These are phyloP conservation scores for Malassezia globosa DNA, from an alignment of 1,284 basidiomycete genomes.

Conservation along the genomic window DNA sequence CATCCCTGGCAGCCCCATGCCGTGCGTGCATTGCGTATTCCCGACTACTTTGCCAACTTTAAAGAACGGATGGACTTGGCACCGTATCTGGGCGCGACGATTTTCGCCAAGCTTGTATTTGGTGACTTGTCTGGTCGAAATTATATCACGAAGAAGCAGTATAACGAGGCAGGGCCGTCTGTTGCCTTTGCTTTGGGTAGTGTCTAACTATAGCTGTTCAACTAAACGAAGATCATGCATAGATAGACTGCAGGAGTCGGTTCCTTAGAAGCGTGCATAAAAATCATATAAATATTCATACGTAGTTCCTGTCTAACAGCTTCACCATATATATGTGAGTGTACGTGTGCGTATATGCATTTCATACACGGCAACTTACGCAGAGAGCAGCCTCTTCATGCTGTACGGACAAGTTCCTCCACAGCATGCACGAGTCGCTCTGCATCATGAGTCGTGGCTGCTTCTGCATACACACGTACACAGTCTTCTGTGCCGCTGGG, in stretches of 20 bases:
- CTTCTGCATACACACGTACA: slow-evolving; percentile 94
- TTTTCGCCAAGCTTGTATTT: slow-evolving; percentile 44
- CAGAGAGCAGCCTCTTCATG: too few species aligned
- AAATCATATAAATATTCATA: too few species aligned
- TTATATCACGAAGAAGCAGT: slow-evolving; percentile 39
- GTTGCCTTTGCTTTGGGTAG: slow-evolving; percentile 19
- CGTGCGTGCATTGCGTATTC: slow-evolving; percentile 35
- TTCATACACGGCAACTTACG: neutral
- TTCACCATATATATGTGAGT: too few species aligned
- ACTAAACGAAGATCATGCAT: neutral
- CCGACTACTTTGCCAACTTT: slow-evolving; percentile 45
- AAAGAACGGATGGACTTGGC: slow-evolving; percentile 44
- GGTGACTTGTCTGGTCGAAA: slow-evolving; percentile 33
- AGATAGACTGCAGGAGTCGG: neutral
- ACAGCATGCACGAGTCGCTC: slow-evolving; percentile 50
- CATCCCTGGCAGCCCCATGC: slow-evolving; percentile 34
- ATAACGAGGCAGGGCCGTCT: slow-evolving; percentile 40
- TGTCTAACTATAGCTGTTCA: neutral
- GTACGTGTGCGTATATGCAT: neutral
- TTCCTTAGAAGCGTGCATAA: too few species aligned
- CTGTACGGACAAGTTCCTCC: slow-evolving; percentile 29
- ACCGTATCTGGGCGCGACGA: slow-evolving; percentile 41
- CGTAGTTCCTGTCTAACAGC: too few species aligned
- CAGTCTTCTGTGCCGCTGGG: slow-evolving; percentile 98
- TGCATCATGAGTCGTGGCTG: slow-evolving; percentile 60